Evolutionary conservation across 2,329 filamentous ascomycete genomes (phyloP), one percentile per base, ranked within the genome.

Genomic region (Neonectria faginata): DNA sequence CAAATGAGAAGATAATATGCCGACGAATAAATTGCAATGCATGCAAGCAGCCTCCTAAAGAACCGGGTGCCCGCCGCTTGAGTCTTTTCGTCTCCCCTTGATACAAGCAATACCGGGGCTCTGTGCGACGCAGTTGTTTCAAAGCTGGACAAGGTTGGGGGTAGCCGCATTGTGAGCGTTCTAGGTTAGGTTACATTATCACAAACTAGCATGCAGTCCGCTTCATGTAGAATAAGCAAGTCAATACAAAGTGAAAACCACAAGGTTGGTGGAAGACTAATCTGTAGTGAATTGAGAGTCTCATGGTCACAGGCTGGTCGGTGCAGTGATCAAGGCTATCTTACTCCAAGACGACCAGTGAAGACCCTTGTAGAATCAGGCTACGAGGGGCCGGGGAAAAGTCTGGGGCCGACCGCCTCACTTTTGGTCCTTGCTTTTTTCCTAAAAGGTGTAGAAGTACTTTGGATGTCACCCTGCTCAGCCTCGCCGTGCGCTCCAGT

Each of bases 391-490:
- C 18, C 25, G 41, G 16, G 25, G 45, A 50, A 45, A 33, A 33
- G 29, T 50, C 16, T 27, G 29, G 33, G 16, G 33, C 10, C 18
- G 29, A 48, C 25, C 48, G 48, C 57, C 56, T 52, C 36, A 51
- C 36, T 59, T 59, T 41, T 29, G 22, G 54, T 22, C 31, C 22
- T 33, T 51, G 29, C 16, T 20, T 20, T 8, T 20, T 8, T 7
- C 33, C 33, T 14, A 14, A 36, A 14, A 36, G n/a, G 22, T 25
- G 20, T 5, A 14, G n/a, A 25, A 25, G 57, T 60, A 60, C 57
- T 29, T 29, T 22, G 6, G 31, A 53, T 20, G 57, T 60, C 48
- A 53, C 57, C 5, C 18, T 9, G 12, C 39, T 53, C 57, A 60
- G 57, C 57, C 57, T 60, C 48, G 57, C 48, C n/a, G 51, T 39